These are phyloP conservation scores for Dioszegia hungarica DNA, from an alignment of 768 basidiomycete genomes.

Conservation along the genomic window DNA sequence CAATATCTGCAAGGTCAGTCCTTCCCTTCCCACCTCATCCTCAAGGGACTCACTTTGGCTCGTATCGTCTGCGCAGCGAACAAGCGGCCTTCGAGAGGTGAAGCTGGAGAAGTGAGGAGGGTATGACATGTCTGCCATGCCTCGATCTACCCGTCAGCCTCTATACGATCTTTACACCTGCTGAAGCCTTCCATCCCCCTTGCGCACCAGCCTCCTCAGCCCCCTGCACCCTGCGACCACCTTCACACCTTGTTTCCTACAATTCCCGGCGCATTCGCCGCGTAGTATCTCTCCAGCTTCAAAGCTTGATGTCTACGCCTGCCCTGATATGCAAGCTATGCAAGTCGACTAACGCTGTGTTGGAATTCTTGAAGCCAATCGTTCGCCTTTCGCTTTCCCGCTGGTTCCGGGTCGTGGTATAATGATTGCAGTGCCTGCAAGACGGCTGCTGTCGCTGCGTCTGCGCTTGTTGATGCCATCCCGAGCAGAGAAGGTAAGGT, in stretches of 20 bases:
- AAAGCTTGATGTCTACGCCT: background rate
- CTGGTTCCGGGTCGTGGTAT: conserved; percentile 64
- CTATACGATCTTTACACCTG: too few relatives aligned
- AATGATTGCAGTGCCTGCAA: conserved; percentile 49
- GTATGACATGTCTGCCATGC: conserved; percentile 95
- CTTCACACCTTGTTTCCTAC: background rate
- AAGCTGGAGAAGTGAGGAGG: conserved; percentile 74
- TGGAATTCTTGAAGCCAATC: conserved; percentile 97
- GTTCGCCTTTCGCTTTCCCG: conserved; percentile 79
- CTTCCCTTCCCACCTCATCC: background rate
- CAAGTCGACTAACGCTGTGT: conserved; percentile 77
- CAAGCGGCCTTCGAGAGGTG: conserved; percentile 71
- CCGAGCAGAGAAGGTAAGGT: too few relatives aligned
- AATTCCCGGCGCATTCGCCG: too few relatives aligned
- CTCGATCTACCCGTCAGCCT: conserved; percentile 67
- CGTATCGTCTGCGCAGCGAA: conserved; percentile 97
- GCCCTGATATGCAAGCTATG: background rate
- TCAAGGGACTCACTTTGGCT: conserved; percentile 65
- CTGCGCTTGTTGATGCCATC: conserved; percentile 6
- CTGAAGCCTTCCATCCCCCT: background rate
- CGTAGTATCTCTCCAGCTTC: too few relatives aligned
- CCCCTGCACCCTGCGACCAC: background rate
- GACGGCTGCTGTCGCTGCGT: conserved; percentile 25
- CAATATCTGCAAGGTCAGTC: conserved; percentile 77
- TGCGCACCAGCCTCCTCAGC: background rate